These are phyloP conservation scores for Fusarium sarcochroum DNA, from an alignment of 2,329 filamentous ascomycete species.

Conservation along the genomic window DNA sequence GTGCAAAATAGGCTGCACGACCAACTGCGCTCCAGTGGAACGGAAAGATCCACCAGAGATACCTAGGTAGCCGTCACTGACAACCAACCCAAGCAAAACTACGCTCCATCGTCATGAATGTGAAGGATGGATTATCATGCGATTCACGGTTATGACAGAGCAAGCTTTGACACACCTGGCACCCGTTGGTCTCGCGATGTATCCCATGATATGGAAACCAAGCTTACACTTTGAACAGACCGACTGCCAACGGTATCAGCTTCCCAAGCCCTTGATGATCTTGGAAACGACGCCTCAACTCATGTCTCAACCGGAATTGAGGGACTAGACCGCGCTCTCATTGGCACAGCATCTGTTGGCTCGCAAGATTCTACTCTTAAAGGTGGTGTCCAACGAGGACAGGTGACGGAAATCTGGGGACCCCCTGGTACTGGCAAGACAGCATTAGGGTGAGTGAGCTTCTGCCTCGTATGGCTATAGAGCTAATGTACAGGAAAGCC, in stretches of 20 bases:
- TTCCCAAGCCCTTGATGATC: conserved; percentile 76
- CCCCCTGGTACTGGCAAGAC: conserved; percentile 91
- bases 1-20: neutral
- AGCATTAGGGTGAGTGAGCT: conserved; percentile 75
- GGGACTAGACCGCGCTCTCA: conserved; percentile 65
- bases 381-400: conserved; percentile 79
- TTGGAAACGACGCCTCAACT: conserved; percentile 65
- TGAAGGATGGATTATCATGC: conserved; percentile 70
- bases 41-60: conserved; percentile 30
- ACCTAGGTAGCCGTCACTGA: conserved; percentile 30
- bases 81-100: conserved; percentile 26
- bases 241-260: conserved; percentile 83
- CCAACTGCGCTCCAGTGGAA: neutral
- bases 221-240: conserved; percentile 63
- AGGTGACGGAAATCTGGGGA: conserved; percentile 89
- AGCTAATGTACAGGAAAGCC: conserved; percentile 62
- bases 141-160: conserved; percentile 71
- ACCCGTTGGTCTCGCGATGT: conserved; percentile 61
- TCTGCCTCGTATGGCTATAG: conserved; percentile 23
- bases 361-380: conserved; percentile 28
- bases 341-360: conserved; percentile 23
- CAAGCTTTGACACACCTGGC: conserved; percentile 70
- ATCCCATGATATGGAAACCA: conserved; percentile 7
- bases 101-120: conserved; percentile 41
- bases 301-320: conserved; percentile 70